phyloP scores from a whole-genome alignment of 2,329 filamentous ascomycete genomes.

The Ophiocordyceps robertsii region DNA sequence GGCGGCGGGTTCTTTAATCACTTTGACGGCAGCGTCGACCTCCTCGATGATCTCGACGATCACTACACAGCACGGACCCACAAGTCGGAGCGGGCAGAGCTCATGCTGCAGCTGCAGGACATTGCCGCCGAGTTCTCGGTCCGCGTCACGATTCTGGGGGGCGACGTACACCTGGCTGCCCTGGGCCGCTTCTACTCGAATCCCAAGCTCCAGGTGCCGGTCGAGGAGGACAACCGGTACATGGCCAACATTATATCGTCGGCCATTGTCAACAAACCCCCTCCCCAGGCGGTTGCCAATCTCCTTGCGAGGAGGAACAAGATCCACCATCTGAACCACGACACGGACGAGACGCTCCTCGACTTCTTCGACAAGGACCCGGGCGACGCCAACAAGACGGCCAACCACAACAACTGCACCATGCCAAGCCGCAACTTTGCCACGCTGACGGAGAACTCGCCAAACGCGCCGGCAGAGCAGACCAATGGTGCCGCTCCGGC shows the following conservation, averaged over 20 bases:
- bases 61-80: slow-evolving; percentile 90
- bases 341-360: slow-evolving; percentile 88
- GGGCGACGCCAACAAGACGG: slow-evolving; percentile 60
- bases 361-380: slow-evolving; percentile 88
- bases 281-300: slow-evolving; percentile 77
- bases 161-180: slow-evolving; percentile 86
- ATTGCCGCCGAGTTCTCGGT: slow-evolving; percentile 78
- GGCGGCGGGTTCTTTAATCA: slow-evolving; percentile 80
- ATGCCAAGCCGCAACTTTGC: slow-evolving; percentile 93
- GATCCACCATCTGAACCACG: slow-evolving; percentile 50
- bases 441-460: slow-evolving; percentile 78
- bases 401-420: slow-evolving; percentile 66
- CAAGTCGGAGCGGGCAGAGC: slow-evolving; percentile 69
- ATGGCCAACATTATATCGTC: slow-evolving; percentile 93
- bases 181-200: slow-evolving; percentile 93
- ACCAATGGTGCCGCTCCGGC: slow-evolving; percentile 12
- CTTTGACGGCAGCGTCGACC: slow-evolving; percentile 86
- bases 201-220: slow-evolving; percentile 61
- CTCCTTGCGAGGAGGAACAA: slow-evolving; percentile 84
- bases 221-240: slow-evolving; percentile 77
- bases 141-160: slow-evolving; percentile 81
- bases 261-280: slow-evolving; percentile 90
- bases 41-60: slow-evolving; percentile 86
- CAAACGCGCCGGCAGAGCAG: slow-evolving; percentile 24
- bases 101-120: slow-evolving; percentile 71